Evolutionary conservation across 1,284 basidiomycete species (phyloP).

Genomic region (Cryptococcus wingfieldii): DNA sequence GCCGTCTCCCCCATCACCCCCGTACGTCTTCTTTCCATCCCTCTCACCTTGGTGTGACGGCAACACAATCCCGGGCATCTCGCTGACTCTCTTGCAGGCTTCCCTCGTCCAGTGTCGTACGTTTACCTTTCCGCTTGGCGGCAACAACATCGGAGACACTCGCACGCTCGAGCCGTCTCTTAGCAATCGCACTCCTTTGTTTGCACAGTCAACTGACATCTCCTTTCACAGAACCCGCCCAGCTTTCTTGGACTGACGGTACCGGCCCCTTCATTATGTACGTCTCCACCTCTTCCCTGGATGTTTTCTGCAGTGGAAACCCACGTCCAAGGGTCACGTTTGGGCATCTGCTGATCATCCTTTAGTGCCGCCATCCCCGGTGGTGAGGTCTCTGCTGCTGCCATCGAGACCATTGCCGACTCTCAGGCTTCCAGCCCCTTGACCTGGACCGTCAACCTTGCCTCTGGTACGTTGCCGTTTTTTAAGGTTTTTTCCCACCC

Average conservation of each 20-base stretch:
- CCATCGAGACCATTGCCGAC: slow-evolving; percentile 26
- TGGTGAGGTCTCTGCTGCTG: slow-evolving; percentile 30
- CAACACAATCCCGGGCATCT: neutral
- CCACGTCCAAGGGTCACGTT: neutral
- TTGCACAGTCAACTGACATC: neutral
- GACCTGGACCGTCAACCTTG: slow-evolving; percentile 42
- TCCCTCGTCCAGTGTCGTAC: slow-evolving; percentile 41
- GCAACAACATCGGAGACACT: neutral
- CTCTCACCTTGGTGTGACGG: neutral
- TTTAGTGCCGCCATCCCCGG: slow-evolving; percentile 39
- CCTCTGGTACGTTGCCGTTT: slow-evolving; percentile 19
- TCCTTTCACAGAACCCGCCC: slow-evolving; percentile 29
- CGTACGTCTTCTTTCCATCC: slow-evolving; percentile 22
- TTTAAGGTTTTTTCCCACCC: neutral
- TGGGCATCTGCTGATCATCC: neutral
- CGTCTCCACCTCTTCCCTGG: slow-evolving; percentile 15
- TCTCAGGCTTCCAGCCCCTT: slow-evolving; percentile 20
- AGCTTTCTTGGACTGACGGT: slow-evolving; percentile 33
- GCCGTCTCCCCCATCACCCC: slow-evolving; percentile 38
- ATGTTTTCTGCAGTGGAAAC: neutral
- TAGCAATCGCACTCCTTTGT: too few relatives aligned
- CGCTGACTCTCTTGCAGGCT: slow-evolving; percentile 16
- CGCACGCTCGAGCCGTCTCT: neutral
- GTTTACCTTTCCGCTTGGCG: slow-evolving; percentile 7
- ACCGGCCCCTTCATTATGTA: slow-evolving; percentile 41